Base-by-base conservation (phyloP, 2,329 filamentous ascomycete genomes). In the Monosporascus cannonballus region DNA sequence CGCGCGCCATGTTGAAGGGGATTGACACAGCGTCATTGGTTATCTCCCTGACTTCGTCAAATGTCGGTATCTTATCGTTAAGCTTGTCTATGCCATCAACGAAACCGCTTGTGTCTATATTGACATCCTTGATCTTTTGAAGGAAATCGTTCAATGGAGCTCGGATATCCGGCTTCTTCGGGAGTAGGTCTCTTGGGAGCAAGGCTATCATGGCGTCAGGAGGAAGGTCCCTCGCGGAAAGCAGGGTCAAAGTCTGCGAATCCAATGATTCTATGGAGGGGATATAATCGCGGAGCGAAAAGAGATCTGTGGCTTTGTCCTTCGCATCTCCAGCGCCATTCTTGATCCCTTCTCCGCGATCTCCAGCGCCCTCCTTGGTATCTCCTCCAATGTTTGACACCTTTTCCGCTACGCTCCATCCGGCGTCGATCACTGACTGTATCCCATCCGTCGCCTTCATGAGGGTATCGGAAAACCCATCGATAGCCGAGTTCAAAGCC, bases 1-100 rank as follows among this genome's bases (percentile, higher is more conserved):
- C 73, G 62, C 88, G 89, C 63, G 96, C 83, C 56, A 90, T 75
- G 61, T 93, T 80, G 68, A 99, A 97, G 0, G 94, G 94, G 1
- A 86, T 72, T 2, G 84, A 77, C 51, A 97, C 86, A 41, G 88
- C 82, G 51, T 79, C 78, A 60, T 89, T 80, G 18, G 91, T 93
- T 63, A 91, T 76, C 57, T 96, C 92, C 64, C 93, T 83, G 50
- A 96, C 89, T 55, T 96, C 75, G 24, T 84, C 80, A 66, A 97
- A 97, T 3, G 81, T 87, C 0, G 93, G 94, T 14, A 97, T 85
- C 2, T 88, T 85, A 27, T 77, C 72, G 67, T 96, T 93, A 59
- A 96, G 77, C 56, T 85, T 78, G 52, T 83, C 73, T 11, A 97
- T 76, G 39, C 85, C 84, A 49, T 81, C 73, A 61, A 90, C 80